These are phyloP conservation scores for Tuber aestivum DNA, from an alignment of 495 filamentous ascomycete species.

Conservation along the genomic window DNA sequence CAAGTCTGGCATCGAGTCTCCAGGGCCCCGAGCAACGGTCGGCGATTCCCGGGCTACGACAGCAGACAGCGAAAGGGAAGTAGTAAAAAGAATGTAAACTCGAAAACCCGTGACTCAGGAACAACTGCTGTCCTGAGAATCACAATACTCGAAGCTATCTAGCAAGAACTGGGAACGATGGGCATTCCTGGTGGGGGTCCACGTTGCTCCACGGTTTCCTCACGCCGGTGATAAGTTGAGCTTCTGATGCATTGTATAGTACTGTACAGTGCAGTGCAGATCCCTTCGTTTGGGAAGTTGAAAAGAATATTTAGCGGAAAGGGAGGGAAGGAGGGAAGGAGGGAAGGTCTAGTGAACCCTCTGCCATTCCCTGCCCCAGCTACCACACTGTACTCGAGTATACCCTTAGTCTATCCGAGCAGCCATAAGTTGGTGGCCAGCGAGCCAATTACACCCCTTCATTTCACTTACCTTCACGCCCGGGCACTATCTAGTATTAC, in stretches of 20 bases:
- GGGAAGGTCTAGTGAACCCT: no score
- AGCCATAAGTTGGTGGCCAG: not conserved
- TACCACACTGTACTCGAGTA: not conserved
- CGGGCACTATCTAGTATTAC: not conserved
- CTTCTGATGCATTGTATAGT: not conserved
- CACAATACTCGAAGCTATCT: not conserved
- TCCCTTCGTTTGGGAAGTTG: no score
- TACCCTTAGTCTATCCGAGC: not conserved
- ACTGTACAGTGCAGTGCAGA: no score
- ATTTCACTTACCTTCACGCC: no score
- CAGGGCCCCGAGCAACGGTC: not conserved
- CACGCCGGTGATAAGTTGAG: not conserved
- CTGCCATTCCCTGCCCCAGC: not conserved
- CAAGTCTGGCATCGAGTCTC: no score
- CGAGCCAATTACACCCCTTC: not conserved
- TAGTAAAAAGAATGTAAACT: not conserved
- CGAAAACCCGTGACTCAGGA: not conserved
- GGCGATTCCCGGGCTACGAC: not conserved
- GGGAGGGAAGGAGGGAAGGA: no score
- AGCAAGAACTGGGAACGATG: not conserved
- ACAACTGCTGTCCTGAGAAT: not conserved
- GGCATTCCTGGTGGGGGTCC: not conserved
- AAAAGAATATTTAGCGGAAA: no score
- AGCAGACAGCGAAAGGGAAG: not conserved
- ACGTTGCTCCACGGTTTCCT: not conserved